Conservation (phyloP, 78 protist genomes). For the Isochrysis galbana region DNA sequence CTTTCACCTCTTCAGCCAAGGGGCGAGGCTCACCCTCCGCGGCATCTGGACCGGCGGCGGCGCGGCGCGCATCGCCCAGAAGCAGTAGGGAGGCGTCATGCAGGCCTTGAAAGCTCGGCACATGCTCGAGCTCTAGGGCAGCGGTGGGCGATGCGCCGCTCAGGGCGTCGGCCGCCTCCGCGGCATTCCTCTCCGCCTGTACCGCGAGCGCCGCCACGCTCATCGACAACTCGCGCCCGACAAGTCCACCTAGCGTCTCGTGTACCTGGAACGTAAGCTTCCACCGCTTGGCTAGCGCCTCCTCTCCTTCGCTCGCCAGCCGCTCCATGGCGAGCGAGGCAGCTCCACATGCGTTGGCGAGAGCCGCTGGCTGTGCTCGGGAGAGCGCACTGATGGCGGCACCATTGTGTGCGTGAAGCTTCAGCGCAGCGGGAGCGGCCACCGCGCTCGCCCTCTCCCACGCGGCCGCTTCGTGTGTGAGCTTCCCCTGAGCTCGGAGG, state of each 20-base stretch:
- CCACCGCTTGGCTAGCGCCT: not conserved
- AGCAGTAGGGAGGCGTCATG: not conserved
- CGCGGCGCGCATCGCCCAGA: not conserved
- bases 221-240: not conserved
- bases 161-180: not conserved
- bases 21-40: not conserved
- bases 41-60: not conserved
- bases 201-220: not conserved
- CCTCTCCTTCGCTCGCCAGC: not conserved
- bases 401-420: not conserved
- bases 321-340: too few species aligned
- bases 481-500: not conserved
- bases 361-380: not conserved
- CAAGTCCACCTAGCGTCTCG: not conserved
- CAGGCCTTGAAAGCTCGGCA: too few species aligned
- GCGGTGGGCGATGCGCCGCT: not conserved
- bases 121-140: too few species aligned
- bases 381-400: not conserved
- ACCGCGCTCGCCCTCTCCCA: not conserved
- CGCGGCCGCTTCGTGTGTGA: not conserved
- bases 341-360: not conserved
- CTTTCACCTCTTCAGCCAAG: not conserved
- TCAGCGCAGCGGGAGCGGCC: not conserved
- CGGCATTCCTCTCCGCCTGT: not conserved
- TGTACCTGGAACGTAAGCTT: not conserved